These are phyloP conservation scores for Ophiocordyceps sinensis DNA, from an alignment of 2,329 filamentous ascomycete genomes.

Conservation along the genomic window DNA sequence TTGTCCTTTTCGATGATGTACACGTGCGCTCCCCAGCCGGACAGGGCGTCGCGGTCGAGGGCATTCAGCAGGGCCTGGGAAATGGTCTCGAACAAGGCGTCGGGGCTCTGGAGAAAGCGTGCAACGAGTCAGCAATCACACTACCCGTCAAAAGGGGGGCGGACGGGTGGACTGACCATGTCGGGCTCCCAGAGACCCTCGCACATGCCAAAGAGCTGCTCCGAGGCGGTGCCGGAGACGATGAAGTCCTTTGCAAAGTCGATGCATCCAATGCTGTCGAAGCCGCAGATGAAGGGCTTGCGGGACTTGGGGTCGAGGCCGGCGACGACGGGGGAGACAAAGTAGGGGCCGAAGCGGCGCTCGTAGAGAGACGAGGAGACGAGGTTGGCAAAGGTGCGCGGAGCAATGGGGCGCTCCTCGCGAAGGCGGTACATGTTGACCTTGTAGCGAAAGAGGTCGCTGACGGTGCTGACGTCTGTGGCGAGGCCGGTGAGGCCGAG, in stretches of 20 bases:
- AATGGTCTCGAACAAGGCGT: slow-evolving; percentile 96
- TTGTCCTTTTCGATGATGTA: slow-evolving; percentile 99
- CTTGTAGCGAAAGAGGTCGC: slow-evolving; percentile 98
- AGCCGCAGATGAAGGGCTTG: slow-evolving; percentile 95
- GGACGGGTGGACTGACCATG: slow-evolving; percentile 48
- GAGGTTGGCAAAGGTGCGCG: slow-evolving; percentile 90
- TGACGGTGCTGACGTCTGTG: slow-evolving; percentile 88
- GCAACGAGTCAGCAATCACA: not conserved
- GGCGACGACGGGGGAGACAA: slow-evolving; percentile 86
- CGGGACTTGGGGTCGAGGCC: slow-evolving; percentile 89
- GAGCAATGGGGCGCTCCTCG: slow-evolving; percentile 92
- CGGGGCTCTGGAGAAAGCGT: slow-evolving; percentile 48
- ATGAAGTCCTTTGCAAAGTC: slow-evolving; percentile 99
- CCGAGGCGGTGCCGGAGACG: slow-evolving; percentile 86
- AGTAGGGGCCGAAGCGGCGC: slow-evolving; percentile 90
- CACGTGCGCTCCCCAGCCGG: slow-evolving; percentile 95
- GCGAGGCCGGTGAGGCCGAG: slow-evolving; percentile 92
- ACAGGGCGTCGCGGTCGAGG: slow-evolving; percentile 90
- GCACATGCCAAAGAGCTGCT: slow-evolving; percentile 97
- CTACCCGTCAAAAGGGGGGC: not conserved
- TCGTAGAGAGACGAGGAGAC: slow-evolving; percentile 88
- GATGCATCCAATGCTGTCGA: slow-evolving; percentile 98
- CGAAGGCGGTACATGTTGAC: slow-evolving; percentile 99
- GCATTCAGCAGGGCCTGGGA: slow-evolving; percentile 92
- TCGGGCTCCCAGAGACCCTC: slow-evolving; percentile 97